A percentile compares a stretch with the other conserved stretches of the same genome.
phyloP scores from a whole-genome alignment of 306 rosid genomes.

The Vigna trinervia region DNA sequence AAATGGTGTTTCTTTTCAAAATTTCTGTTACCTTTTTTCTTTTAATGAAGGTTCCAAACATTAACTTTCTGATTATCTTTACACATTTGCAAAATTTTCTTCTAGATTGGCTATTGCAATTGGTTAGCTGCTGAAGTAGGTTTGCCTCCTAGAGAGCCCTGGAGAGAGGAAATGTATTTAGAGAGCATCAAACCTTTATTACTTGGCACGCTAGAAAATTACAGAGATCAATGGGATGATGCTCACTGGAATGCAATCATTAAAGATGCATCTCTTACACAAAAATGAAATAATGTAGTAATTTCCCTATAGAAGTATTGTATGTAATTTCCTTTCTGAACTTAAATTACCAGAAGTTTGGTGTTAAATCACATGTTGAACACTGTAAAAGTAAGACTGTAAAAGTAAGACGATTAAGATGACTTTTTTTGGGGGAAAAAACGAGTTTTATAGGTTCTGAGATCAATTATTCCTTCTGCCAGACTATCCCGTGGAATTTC shows the following conservation, averaged over 20 bases:
- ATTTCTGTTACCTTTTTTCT: no score
- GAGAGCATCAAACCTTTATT: slow-evolving; percentile 1
- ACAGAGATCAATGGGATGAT: slow-evolving; percentile 44
- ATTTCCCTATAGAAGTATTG: not conserved
- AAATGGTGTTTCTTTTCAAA: not conserved
- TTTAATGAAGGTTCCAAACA: not conserved
- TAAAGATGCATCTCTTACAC: slow-evolving; percentile 10
- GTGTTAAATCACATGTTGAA: no score
- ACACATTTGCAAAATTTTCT: not conserved
- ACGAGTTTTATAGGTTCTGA: no score
- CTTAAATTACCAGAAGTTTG: no score
- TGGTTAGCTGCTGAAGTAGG: slow-evolving; percentile 39
- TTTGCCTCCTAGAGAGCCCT: slow-evolving; percentile 32
- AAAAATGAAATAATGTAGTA: not conserved
- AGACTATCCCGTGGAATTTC: no score
- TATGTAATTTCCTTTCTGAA: no score
- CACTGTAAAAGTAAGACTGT: no score
- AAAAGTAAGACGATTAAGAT: no score
- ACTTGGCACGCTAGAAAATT: slow-evolving; percentile 17
- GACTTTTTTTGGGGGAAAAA: no score
- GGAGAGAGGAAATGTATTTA: slow-evolving; percentile 39
- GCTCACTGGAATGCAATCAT: slow-evolving; percentile 35
- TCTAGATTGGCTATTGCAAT: slow-evolving; percentile 32
- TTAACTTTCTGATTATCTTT: not conserved
- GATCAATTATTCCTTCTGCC: no score